Percentiles rank a stretch among this genome's conserved stretches.
These are phyloP conservation scores for Colletotrichum paranaense DNA, from an alignment of 2,329 filamentous ascomycete genomes.

Conservation along the genomic window DNA sequence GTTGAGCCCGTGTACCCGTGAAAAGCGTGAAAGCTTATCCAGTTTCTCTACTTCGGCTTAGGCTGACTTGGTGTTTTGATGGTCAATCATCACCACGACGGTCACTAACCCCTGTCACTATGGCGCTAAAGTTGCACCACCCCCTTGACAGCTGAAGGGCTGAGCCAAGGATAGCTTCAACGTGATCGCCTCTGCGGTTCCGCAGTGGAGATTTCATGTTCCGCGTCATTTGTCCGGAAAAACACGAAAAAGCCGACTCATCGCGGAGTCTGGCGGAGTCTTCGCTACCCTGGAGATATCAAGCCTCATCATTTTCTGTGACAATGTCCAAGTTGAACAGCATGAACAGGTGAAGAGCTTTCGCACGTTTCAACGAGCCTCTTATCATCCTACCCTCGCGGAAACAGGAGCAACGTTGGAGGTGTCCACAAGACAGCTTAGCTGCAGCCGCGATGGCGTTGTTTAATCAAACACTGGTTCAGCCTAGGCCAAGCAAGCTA, in stretches of 20 bases:
- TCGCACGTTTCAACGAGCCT: neutral
- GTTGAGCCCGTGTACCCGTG: neutral
- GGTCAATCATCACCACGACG: conserved; percentile 10
- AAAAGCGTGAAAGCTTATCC: neutral
- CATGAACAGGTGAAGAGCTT: too few species aligned
- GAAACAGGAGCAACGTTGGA: neutral
- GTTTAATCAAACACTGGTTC: conserved; percentile 1
- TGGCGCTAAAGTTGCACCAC: conserved; percentile 13
- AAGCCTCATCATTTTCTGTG: neutral
- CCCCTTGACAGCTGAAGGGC: conserved; percentile 8
- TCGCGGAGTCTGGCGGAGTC: neutral
- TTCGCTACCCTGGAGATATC: neutral
- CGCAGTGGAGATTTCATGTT: neutral
- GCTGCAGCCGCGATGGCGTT: conserved; percentile 14
- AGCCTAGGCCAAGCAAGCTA: neutral
- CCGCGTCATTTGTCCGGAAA: neutral
- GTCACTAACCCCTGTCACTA: conserved; percentile 12
- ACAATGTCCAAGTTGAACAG: too few species aligned
- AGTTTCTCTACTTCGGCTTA: neutral
- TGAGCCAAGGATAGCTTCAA: neutral
- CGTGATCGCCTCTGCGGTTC: neutral
- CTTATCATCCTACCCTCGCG: neutral
- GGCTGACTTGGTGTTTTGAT: conserved; percentile 8
- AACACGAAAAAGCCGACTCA: neutral
- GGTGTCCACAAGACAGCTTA: conserved; percentile 5